phyloP scores from a whole-genome alignment of 169 alveolate species.

The Babesia gibsoni region DNA sequence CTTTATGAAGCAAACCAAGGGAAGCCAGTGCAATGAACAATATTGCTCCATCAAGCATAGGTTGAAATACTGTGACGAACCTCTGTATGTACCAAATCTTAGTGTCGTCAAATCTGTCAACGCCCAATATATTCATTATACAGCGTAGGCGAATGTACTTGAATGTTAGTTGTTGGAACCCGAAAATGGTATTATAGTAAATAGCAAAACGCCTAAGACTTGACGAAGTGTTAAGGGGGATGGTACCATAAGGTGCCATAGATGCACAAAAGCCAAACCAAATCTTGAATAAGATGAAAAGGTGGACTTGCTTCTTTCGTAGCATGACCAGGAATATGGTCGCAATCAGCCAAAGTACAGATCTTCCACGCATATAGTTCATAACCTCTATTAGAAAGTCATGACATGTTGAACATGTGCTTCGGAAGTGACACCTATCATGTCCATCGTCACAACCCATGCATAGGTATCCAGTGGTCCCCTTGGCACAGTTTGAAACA shows the following conservation, averaged over 20 bases:
- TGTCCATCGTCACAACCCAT: constrained; percentile 50
- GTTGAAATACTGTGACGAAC: constrained; percentile 20
- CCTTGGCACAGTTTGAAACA: constrained; percentile 46
- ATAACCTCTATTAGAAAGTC: neutral
- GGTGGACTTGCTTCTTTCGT: neutral
- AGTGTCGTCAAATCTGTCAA: neutral
- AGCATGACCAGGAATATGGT: constrained; percentile 3
- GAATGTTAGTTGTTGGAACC: constrained; percentile 25
- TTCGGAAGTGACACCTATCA: constrained; percentile 39
- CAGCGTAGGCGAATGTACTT: constrained; percentile 36
- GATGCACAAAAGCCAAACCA: constrained; percentile 46
- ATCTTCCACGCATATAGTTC: neutral
- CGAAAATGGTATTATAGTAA: constrained; percentile 29
- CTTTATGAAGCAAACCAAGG: too few relatives aligned
- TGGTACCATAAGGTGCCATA: constrained; percentile 60
- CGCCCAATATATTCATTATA: neutral
- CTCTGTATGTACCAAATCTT: constrained; percentile 51
- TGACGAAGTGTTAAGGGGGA: constrained; percentile 32
- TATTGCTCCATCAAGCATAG: constrained; percentile 26
- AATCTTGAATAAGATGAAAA: constrained; percentile 38
- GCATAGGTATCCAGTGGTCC: constrained; percentile 77
- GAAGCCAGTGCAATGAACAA: neutral
- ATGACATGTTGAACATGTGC: constrained; percentile 32
- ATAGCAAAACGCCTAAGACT: constrained; percentile 31
- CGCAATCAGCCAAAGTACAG: constrained; percentile 20